Evolutionary conservation across 805 yeast species (phyloP), one percentile per base, ranked within the genome.

Genomic region (Sungouiella blattae): DNA sequence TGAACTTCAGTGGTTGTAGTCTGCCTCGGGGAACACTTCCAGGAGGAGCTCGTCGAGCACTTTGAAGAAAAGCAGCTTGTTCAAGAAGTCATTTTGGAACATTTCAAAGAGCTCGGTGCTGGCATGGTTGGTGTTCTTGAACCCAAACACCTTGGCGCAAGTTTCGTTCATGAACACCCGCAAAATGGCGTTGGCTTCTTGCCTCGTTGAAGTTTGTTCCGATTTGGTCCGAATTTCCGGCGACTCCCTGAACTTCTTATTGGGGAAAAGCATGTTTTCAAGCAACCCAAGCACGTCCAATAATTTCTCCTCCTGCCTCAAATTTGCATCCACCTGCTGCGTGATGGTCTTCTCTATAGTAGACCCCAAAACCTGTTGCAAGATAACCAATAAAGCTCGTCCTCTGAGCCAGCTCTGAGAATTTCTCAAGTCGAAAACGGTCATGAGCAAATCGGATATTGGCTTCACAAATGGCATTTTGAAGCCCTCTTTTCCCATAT

Each of bases 281-380:
- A 57, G 31, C 30, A 42, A 18, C 1, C 39, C 38, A 2, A 64
- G 26, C 4, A 58, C 21, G 8, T 68, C 73, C n/a, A 68, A 57
- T 0, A 83, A 52, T 20, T 64, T 67, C 7, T 63, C 69, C 30
- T 75, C 78, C 7, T 67, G 64, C 25, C 65, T 42, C 5, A 64
- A 14, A 23, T 52, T 55, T 15, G 47, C 49, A 25, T 66, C 62
- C 21, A 75, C 56, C 39, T 62, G 62, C 18, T 71, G 68, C 26
- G 80, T 61, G 4, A 78, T 70, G 35, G 74, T 76, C 52, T 78
- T 80, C 52, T 89, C 96, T 33, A 89, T 81, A 0, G 96, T 83
- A 2, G 91, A 84, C 0, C 97, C 97, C 25, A 89, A 69, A 1
- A 89, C 58, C 54, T 87, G 96, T 56, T 88, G 96, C 35, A 89